phyloP scores from a whole-genome alignment of 192 early-diverging fungal genomes.

The Coemansia asiatica region DNA sequence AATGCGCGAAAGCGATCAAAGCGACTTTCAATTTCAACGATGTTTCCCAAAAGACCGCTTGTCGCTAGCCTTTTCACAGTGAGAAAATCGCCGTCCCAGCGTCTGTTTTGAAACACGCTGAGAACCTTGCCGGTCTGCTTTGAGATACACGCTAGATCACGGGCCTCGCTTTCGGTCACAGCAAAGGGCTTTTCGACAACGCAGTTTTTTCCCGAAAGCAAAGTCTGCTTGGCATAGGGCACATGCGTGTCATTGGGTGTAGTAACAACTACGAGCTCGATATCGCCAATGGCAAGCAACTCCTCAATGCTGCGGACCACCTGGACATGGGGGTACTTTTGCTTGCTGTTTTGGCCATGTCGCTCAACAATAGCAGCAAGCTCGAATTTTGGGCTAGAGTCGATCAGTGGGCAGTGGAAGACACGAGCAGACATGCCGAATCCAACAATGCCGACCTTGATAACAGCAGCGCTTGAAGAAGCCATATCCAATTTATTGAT shows the following conservation, averaged over 20 bases:
- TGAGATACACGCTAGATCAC: slow-evolving; percentile 59
- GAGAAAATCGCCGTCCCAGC: slow-evolving; percentile 82
- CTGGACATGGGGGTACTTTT: slow-evolving; percentile 55
- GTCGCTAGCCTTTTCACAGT: slow-evolving; percentile 65
- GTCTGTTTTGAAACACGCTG: slow-evolving; percentile 76
- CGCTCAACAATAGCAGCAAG: slow-evolving; percentile 62
- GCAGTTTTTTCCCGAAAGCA: slow-evolving; percentile 70
- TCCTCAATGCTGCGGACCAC: slow-evolving; percentile 57
- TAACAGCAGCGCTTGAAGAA: slow-evolving; percentile 9
- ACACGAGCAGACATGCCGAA: slow-evolving; percentile 64
- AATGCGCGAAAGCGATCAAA: slow-evolving; percentile 74
- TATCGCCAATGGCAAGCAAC: slow-evolving; percentile 54
- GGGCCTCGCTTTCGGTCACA: slow-evolving; percentile 61
- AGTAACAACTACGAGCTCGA: slow-evolving; percentile 74
- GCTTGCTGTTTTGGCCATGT: slow-evolving; percentile 42
- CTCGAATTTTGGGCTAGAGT: slow-evolving; percentile 53
- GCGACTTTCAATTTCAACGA: slow-evolving; percentile 72
- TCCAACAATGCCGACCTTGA: slow-evolving; percentile 69
- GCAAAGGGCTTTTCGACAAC: slow-evolving; percentile 82
- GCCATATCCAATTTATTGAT: neutral
- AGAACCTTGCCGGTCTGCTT: slow-evolving; percentile 60
- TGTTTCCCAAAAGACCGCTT: slow-evolving; percentile 58
- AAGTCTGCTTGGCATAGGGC: slow-evolving; percentile 55
- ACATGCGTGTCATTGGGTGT: slow-evolving; percentile 71
- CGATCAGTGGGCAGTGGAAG: slow-evolving; percentile 67